Conservation (phyloP, 169 alveolate genomes). For the Eimeria zaria region DNA sequence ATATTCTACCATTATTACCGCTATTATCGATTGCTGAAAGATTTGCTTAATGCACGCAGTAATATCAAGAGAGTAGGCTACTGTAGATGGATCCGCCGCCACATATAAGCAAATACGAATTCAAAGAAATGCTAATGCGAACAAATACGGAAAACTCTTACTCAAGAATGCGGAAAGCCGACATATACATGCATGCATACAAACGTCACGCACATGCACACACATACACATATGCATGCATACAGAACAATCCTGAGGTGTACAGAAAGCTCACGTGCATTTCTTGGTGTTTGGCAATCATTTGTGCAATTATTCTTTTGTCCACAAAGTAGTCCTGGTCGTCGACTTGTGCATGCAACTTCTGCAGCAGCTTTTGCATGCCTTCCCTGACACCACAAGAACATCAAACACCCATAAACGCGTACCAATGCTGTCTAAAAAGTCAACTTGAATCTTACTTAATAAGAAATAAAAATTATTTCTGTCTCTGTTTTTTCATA, state of each 20-base stretch:
- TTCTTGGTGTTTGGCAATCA: constrained; percentile 74
- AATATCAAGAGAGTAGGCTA: background rate
- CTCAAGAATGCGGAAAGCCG: background rate
- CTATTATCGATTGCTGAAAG: too few relatives aligned
- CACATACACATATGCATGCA: background rate
- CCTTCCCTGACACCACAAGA: background rate
- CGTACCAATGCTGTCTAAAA: background rate
- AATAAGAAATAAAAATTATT: background rate
- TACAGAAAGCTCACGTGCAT: constrained; percentile 39
- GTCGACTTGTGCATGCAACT: constrained; percentile 62
- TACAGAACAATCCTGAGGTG: background rate
- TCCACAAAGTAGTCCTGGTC: constrained; percentile 66
- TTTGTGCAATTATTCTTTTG: constrained; percentile 39
- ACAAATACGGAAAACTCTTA: background rate
- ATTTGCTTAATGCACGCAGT: background rate
- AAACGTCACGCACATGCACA: background rate
- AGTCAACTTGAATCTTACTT: background rate
- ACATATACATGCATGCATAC: too few relatives aligned
- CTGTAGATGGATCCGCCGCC: background rate
- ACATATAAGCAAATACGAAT: background rate
- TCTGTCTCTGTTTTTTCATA: background rate
- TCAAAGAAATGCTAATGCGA: background rate
- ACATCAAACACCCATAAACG: background rate
- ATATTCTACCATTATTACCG: background rate
- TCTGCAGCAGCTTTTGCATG: constrained; percentile 52